Evolutionary conservation across 768 basidiomycete species (phyloP), one percentile per base, ranked within the genome.

Genomic region (Coprinellus micaceus): DNA sequence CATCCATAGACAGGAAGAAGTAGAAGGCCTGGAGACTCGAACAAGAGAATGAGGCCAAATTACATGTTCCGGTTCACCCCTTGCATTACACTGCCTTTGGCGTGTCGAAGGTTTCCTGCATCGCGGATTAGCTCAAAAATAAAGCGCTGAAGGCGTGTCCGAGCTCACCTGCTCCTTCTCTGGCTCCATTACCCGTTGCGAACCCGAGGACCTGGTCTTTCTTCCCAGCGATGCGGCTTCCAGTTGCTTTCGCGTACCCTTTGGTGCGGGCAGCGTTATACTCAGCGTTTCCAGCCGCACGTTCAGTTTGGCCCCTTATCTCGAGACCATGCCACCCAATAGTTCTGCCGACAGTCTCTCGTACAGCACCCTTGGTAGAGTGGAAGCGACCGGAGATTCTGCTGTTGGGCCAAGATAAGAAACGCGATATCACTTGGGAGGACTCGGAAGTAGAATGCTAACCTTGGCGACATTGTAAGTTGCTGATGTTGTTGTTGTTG

Each of bases 191-290:
- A 13, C 81, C 80, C 13, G 72, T 80, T 30, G 82, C 60, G 10
- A 81, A 77, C 10, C 82, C 82, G n/a, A 80, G 67, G 40, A 82
- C 60, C 12, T 72, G 58, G 63, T 82, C 78, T 56, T 77, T 77
- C 69, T 77, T 78, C 43, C 81, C 82, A 2, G 36, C 58, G 15
- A 81, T 12, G 33, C 79, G 74, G 58, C 82, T 79, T 0, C 52
- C 53, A 1, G 74, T 70, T 3, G 81, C 82, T 53, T 84, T 77
- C 13, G 65, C 79, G 61, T 80, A 82, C 2, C 72, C 77, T 60
- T 81, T 70, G 17, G 77, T 75, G 58, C 80, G 73, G 11, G 80
- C 80, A 21, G 79, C 77, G 22, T 77, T 75, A 67, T 72, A 72
- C 65, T 80, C 79, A 15, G 73, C 72, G 64, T 82, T 80, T 45